Percentiles rank a stretch among this genome's conserved stretches.
phyloP scores from a whole-genome alignment of 2,329 filamentous ascomycete genomes.

The Beauveria caledonica region DNA sequence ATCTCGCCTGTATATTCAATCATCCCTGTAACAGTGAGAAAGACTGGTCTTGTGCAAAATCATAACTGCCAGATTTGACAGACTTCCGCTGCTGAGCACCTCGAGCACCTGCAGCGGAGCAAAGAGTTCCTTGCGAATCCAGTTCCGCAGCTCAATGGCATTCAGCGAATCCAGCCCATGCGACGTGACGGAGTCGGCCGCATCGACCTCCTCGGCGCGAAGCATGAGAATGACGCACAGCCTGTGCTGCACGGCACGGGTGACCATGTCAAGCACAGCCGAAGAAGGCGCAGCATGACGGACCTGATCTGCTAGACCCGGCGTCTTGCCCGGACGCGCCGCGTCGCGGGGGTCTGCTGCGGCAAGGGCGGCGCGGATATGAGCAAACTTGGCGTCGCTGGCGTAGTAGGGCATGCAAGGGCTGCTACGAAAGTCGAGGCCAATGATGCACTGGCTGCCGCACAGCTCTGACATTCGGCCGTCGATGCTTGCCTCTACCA shows the following conservation, averaged over 20 bases:
- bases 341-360: slow-evolving; percentile 15
- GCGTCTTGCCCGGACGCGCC: slow-evolving; percentile 13
- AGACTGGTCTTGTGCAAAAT: slow-evolving; percentile 21
- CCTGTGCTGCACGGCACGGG: slow-evolving; percentile 19
- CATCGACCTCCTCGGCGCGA: slow-evolving; percentile 17
- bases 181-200: slow-evolving; percentile 17
- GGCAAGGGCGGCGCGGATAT: slow-evolving; percentile 33
- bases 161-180: slow-evolving; percentile 38
- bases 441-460: slow-evolving; percentile 44
- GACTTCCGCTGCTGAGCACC: slow-evolving; percentile 37
- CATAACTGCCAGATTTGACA: slow-evolving; percentile 12
- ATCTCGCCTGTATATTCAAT: no score
- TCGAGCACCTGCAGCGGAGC: slow-evolving; percentile 45
- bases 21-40: no score
- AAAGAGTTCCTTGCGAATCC: slow-evolving; percentile 40
- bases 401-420: slow-evolving; percentile 44
- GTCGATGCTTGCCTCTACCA: slow-evolving; percentile 42
- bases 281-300: slow-evolving; percentile 14
- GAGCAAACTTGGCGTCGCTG: slow-evolving; percentile 45
- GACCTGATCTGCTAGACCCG: slow-evolving; percentile 8
- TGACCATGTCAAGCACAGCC: slow-evolving; percentile 17
- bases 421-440: slow-evolving; percentile 38
- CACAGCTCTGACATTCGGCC: slow-evolving; percentile 34
- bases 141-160: slow-evolving; percentile 42
- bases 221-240: slow-evolving; percentile 28